These are phyloP conservation scores for Gaultheria prostrata DNA, from an alignment of 148 eudicot genomes.

Conservation along the genomic window DNA sequence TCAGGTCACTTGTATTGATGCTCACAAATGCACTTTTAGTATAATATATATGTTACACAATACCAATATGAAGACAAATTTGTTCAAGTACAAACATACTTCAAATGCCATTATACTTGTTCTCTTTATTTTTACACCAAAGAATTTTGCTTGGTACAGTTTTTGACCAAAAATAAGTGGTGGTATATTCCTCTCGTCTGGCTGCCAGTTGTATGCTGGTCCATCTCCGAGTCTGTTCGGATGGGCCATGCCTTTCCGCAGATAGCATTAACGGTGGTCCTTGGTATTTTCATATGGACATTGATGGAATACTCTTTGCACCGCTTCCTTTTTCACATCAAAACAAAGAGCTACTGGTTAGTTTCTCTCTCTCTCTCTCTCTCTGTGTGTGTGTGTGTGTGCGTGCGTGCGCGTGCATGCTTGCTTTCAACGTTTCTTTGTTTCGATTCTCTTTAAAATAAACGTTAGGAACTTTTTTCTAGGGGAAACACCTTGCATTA, in stretches of 20 bases:
- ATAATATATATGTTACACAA: neutral
- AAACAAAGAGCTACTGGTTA: conserved; percentile 84
- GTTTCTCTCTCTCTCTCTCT: conserved; percentile 16
- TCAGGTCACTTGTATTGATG: neutral
- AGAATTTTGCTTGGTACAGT: conserved; percentile 43
- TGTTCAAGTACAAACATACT: neutral
- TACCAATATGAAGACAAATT: neutral
- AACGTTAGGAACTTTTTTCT: neutral
- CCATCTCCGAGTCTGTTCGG: conserved; percentile 41
- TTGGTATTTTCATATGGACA: conserved; percentile 82
- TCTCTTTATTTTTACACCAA: neutral
- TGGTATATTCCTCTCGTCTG: conserved; percentile 79
- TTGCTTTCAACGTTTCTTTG: neutral
- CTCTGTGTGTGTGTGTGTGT: neutral
- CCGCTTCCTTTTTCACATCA: conserved; percentile 91
- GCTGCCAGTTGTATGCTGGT: conserved; percentile 87
- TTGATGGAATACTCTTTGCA: conserved; percentile 80
- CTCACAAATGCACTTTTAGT: neutral
- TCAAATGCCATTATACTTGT: neutral
- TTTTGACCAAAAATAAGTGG: conserved; percentile 75
- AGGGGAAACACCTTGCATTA: conserved; percentile 86
- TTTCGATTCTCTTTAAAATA: neutral
- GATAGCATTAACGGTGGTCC: conserved; percentile 39
- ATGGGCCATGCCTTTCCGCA: conserved; percentile 52
- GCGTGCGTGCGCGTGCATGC: neutral